Conservation (phyloP, 2,329 filamentous ascomycete species). For the Sporothrix curviconia region DNA sequence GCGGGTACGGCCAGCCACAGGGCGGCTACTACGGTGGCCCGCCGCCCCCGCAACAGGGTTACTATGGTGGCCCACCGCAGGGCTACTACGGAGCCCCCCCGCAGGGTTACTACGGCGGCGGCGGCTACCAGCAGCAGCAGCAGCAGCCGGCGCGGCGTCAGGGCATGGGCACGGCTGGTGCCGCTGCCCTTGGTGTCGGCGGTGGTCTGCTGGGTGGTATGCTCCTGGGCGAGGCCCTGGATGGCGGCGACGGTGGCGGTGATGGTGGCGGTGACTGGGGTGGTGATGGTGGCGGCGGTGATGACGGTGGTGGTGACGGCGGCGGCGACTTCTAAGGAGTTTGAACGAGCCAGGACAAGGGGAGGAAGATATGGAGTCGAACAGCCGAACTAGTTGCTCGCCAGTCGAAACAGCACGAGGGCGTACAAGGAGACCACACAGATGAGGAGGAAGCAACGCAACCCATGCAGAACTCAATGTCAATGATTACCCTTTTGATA, state of each 20-base stretch:
- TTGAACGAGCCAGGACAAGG: neutral
- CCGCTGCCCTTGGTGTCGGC: constrained; percentile 69
- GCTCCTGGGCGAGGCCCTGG: constrained; percentile 60
- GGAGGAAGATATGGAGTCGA: neutral
- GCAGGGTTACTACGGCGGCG: constrained; percentile 28
- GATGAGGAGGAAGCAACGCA: neutral
- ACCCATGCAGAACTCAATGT: neutral
- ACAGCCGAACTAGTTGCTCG: too few species aligned
- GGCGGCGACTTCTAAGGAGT: constrained; percentile 34
- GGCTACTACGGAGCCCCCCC: constrained; percentile 26
- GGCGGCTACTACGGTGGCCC: constrained; percentile 26
- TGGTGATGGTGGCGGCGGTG: constrained; percentile 27
- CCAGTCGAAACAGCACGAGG: too few species aligned
- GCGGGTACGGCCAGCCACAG: constrained; percentile 26
- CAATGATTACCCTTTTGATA: neutral
- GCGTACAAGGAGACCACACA: too few species aligned
- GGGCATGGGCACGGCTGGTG: constrained; percentile 63
- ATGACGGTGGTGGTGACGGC: constrained; percentile 30
- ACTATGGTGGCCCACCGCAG: constrained; percentile 27
- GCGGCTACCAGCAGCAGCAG: constrained; percentile 21
- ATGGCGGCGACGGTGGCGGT: constrained; percentile 54
- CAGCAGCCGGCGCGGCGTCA: constrained; percentile 35
- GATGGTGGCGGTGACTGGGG: constrained; percentile 33
- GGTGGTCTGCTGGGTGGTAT: constrained; percentile 75
- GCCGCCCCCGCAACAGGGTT: constrained; percentile 24